Percentiles rank a stretch among this genome's conserved stretches.
Evolutionary conservation across 305 asterid species (phyloP).

Genomic region (Solanum chacoense): DNA sequence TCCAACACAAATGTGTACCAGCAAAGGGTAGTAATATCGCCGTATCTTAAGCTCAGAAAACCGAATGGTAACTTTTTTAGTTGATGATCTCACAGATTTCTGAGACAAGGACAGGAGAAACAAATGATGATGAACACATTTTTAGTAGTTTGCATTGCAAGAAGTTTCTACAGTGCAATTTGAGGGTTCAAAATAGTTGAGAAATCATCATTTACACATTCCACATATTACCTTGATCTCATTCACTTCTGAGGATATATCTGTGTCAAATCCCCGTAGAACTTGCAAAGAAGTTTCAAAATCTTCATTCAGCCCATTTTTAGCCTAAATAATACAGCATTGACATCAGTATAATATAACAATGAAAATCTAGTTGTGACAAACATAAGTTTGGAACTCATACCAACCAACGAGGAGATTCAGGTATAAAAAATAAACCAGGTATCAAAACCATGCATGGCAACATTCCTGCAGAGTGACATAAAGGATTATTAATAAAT

Average conservation of each 20-base stretch:
- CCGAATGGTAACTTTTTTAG: conserved; percentile 48
- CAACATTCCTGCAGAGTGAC: conserved; percentile 39
- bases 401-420: conserved; percentile 98
- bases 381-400: conserved; percentile 9
- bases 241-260: conserved; percentile 58
- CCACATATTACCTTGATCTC: conserved; percentile 64
- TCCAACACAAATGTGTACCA: conserved; percentile 31
- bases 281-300: conserved; percentile 84
- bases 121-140: background rate
- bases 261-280: conserved; percentile 74
- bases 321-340: conserved; percentile 37
- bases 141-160: background rate
- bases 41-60: conserved; percentile 70
- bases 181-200: background rate
- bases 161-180: background rate
- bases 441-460: conserved; percentile 80
- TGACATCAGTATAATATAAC: background rate
- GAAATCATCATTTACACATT: background rate
- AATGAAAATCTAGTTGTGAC: background rate
- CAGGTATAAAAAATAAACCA: conserved; percentile 80
- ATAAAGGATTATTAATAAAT: background rate
- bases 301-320: conserved; percentile 66
- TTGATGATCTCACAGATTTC: conserved; percentile 73
- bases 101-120: conserved; percentile 17
- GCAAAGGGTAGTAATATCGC: conserved; percentile 72